A percentile compares a stretch with the other conserved stretches of the same genome.
phyloP scores from a whole-genome alignment of 129 eudicot genomes.

The Flaveria trinervia region DNA sequence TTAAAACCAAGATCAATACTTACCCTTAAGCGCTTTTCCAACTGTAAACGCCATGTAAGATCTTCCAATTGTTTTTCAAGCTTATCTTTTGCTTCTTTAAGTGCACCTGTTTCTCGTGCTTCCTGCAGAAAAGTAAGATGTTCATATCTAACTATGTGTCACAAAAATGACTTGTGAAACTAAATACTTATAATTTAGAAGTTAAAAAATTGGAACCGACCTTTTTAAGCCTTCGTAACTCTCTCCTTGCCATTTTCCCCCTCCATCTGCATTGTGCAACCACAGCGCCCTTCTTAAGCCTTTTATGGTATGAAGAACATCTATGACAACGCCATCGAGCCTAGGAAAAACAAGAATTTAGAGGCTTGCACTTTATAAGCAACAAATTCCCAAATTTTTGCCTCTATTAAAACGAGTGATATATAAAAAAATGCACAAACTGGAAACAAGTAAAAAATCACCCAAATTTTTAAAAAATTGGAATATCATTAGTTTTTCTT shows the following conservation, averaged over 20 bases:
- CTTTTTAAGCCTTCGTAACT: conserved; percentile 80
- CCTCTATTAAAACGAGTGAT: no score
- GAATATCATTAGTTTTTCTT: conserved; percentile 5
- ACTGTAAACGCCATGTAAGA: conserved; percentile 92
- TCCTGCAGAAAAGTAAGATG: conserved; percentile 53
- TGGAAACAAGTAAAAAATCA: no score
- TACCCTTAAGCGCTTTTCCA: conserved; percentile 98
- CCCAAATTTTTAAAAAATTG: neutral
- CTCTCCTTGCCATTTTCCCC: conserved; percentile 70
- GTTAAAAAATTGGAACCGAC: conserved; percentile 36
- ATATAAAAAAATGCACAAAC: no score
- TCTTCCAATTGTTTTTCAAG: conserved; percentile 95
- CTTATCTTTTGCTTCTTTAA: conserved; percentile 96
- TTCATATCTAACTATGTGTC: conserved; percentile 9
- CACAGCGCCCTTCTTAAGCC: conserved; percentile 66
- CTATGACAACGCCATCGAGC: conserved; percentile 79
- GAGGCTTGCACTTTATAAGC: conserved; percentile 7
- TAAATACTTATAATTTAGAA: neutral
- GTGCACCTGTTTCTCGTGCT: conserved; percentile 95
- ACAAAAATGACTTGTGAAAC: neutral
- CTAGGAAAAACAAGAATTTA: conserved; percentile 33
- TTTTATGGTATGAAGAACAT: conserved; percentile 56
- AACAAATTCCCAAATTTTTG: neutral
- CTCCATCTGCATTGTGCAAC: conserved; percentile 92
- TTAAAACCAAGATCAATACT: conserved; percentile 8